Percentiles rank a stretch among this genome's conserved stretches.
Evolutionary conservation across 441 rosid species (phyloP).

Genomic region (Eruca vesicaria): DNA sequence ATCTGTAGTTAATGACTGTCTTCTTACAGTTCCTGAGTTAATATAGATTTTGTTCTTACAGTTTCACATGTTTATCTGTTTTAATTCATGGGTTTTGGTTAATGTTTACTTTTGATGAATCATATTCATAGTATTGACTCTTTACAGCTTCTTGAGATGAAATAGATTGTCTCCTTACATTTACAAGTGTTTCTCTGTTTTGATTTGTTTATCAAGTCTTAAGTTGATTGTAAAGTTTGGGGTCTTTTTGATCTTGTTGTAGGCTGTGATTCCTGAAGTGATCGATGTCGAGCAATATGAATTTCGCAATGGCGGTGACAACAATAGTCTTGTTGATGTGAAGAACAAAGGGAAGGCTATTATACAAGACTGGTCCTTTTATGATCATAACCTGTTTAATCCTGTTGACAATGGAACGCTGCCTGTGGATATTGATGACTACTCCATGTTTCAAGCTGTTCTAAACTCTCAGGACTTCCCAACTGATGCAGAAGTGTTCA

Average conservation of each 20-base stretch:
- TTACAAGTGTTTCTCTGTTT: no score
- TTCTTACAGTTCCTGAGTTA: no score
- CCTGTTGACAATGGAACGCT: neutral
- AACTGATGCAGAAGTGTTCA: neutral
- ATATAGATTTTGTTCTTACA: no score
- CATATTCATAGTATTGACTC: no score
- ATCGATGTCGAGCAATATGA: neutral
- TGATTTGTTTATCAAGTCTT: neutral
- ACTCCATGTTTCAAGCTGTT: slow-evolving; percentile 16
- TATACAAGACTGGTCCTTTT: slow-evolving; percentile 19
- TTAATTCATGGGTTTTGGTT: no score
- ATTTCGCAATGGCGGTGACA: neutral
- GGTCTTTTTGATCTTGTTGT: neutral
- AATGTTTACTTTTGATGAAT: no score
- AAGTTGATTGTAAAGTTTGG: neutral
- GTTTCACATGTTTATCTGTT: no score
- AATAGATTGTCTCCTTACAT: no score
- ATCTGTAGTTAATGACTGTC: no score
- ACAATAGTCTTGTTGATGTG: neutral
- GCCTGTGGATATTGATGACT: slow-evolving; percentile 25
- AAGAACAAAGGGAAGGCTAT: neutral
- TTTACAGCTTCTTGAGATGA: no score
- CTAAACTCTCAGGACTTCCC: slow-evolving; percentile 4
- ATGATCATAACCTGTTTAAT: slow-evolving; percentile 1
- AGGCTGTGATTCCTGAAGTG: neutral